phyloP scores from a whole-genome alignment of 2,329 filamentous ascomycete species.

The Macroventuria anomochaeta region DNA sequence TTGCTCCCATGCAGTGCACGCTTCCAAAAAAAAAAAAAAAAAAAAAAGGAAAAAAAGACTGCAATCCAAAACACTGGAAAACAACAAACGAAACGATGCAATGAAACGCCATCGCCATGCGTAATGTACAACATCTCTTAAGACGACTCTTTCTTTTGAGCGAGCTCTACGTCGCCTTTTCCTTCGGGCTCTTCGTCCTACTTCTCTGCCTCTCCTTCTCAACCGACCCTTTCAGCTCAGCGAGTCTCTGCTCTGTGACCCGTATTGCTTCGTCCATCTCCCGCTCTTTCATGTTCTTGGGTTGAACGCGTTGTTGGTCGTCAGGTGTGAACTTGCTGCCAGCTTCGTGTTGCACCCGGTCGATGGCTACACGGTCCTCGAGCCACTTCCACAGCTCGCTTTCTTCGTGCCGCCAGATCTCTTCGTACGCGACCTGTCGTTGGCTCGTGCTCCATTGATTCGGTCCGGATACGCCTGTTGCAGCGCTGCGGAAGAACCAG shows the following conservation, averaged over 20 bases:
- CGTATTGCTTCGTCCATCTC: constrained; percentile 82
- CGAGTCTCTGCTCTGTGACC: constrained; percentile 84
- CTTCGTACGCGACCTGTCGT: constrained; percentile 83
- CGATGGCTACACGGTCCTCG: constrained; percentile 81
- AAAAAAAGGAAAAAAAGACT: background rate
- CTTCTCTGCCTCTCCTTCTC: constrained; percentile 31
- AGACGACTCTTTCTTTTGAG: background rate
- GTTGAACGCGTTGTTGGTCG: constrained; percentile 55
- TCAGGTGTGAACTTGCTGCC: constrained; percentile 34
- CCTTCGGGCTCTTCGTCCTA: constrained; percentile 29
- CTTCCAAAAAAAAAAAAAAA: background rate
- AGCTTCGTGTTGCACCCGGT: constrained; percentile 52
- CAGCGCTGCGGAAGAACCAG: constrained; percentile 47
- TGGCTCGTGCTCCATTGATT: constrained; percentile 60
- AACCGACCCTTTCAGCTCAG: constrained; percentile 76
- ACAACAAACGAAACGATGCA: background rate
- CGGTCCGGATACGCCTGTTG: constrained; percentile 32
- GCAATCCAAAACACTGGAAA: background rate
- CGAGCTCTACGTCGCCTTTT: constrained; percentile 13
- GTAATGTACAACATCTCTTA: constrained; percentile 3
- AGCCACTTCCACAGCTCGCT: constrained; percentile 92
- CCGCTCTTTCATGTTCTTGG: constrained; percentile 68
- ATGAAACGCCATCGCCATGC: constrained; percentile 18
- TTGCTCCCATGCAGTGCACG: background rate
- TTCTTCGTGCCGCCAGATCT: constrained; percentile 89